Conservation (phyloP, 495 filamentous ascomycete genomes). For the Friedmanniomyces simplex region DNA sequence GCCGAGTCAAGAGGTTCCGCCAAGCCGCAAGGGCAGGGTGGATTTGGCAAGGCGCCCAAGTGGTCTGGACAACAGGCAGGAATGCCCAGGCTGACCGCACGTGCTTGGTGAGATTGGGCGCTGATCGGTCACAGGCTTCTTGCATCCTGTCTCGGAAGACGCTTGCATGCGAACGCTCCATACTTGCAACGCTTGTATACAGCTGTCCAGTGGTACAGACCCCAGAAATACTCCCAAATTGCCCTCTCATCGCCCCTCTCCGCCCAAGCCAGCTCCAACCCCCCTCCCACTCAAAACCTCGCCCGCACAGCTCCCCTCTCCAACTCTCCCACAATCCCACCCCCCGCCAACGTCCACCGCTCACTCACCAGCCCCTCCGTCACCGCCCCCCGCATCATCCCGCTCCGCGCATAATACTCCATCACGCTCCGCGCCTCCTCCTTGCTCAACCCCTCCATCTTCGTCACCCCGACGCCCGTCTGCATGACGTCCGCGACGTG, state of each 20-base stretch:
- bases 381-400: slow-evolving; percentile 58
- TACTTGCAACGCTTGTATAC: not conserved
- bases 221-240: too few relatives aligned
- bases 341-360: slow-evolving; percentile 73
- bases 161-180: too few relatives aligned
- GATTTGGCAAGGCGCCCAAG: too few relatives aligned
- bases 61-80: too few relatives aligned
- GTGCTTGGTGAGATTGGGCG: too few relatives aligned
- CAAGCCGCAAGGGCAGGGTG: too few relatives aligned
- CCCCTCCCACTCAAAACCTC: slow-evolving; percentile 18
- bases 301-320: slow-evolving; percentile 29
- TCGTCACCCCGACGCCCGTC: slow-evolving; percentile 21
- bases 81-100: too few relatives aligned
- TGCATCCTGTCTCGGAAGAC: too few relatives aligned
- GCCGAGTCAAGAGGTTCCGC: too few relatives aligned
- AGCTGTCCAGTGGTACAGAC: not conserved
- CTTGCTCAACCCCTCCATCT: slow-evolving; percentile 49
- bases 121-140: too few relatives aligned
- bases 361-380: slow-evolving; percentile 66
- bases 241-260: too few relatives aligned
- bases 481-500: slow-evolving; percentile 48
- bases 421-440: slow-evolving; percentile 67
- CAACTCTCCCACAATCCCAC: slow-evolving; percentile 72
- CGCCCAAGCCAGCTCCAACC: not conserved
- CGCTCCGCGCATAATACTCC: slow-evolving; percentile 89